phyloP scores from a whole-genome alignment of 306 rosid genomes.

The Dryas alaskensis region DNA sequence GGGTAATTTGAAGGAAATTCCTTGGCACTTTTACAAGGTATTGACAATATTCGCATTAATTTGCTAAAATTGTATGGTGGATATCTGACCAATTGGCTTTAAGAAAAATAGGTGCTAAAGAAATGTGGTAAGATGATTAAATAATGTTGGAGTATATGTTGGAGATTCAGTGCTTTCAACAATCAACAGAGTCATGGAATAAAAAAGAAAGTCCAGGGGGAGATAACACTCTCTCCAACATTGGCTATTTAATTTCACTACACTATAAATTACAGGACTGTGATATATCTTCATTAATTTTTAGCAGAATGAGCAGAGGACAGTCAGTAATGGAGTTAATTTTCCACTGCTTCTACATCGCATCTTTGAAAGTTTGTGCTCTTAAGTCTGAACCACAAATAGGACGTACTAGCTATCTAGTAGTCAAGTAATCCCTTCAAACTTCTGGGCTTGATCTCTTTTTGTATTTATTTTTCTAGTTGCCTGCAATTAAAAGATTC shows the following conservation, averaged over 20 bases:
- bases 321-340: background rate
- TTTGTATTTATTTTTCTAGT: background rate
- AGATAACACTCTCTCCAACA: background rate
- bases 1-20: too few relatives aligned
- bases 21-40: too few relatives aligned
- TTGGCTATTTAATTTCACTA: background rate
- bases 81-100: too few relatives aligned
- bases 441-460: background rate
- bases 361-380: background rate
- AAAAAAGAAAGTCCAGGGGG: background rate
- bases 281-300: background rate
- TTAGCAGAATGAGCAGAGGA: background rate
- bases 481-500: background rate
- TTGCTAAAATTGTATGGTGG: too few relatives aligned
- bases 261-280: background rate
- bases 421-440: background rate
- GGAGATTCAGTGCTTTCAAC: too few relatives aligned
- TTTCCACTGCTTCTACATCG: background rate
- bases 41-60: too few relatives aligned
- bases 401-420: too few relatives aligned
- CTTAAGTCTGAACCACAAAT: too few relatives aligned
- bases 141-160: too few relatives aligned
- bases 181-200: too few relatives aligned
- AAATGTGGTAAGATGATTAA: too few relatives aligned
- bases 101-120: too few relatives aligned